These are phyloP conservation scores for Oryza meyeriana DNA, from an alignment of 176 grass and related monocot genomes.

Conservation along the genomic window DNA sequence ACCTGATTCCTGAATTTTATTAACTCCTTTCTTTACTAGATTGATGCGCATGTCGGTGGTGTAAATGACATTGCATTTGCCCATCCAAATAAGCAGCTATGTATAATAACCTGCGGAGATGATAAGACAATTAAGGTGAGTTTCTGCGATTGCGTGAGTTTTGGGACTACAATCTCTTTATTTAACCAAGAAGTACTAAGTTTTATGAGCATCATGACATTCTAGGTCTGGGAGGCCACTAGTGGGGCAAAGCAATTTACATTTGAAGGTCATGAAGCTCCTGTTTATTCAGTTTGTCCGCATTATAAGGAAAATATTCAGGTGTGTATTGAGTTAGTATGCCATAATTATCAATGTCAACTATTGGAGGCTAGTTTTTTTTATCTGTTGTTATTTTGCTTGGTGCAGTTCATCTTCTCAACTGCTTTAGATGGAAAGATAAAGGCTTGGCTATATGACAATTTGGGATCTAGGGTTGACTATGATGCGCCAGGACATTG, in stretches of 20 bases:
- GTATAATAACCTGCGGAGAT: conserved; percentile 97
- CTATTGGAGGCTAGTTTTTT: conserved; percentile 15
- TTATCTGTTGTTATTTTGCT: conserved; percentile 3
- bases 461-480: conserved; percentile 97
- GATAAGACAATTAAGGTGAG: conserved; percentile 94
- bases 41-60: conserved; percentile 95
- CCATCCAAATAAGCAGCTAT: conserved; percentile 94
- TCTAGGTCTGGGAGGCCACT: conserved; percentile 93
- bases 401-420: conserved; percentile 91
- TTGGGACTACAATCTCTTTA: background rate
- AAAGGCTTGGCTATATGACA: conserved; percentile 99
- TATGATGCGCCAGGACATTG: conserved; percentile 99
- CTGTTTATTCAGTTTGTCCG: conserved; percentile 98
- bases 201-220: conserved; percentile 24
- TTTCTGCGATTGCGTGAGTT: conserved; percentile 17
- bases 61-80: conserved; percentile 99
- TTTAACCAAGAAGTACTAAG: conserved; percentile 25
- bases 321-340: conserved; percentile 38
- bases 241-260: conserved; percentile 71
- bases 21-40: conserved; percentile 58
- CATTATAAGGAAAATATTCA: conserved; percentile 98
- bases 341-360: background rate
- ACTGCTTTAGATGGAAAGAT: conserved; percentile 99
- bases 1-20: conserved; percentile 18
- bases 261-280: conserved; percentile 97